These are phyloP conservation scores for Torulaspora quercuum DNA, from an alignment of 805 yeast genomes.

Conservation along the genomic window DNA sequence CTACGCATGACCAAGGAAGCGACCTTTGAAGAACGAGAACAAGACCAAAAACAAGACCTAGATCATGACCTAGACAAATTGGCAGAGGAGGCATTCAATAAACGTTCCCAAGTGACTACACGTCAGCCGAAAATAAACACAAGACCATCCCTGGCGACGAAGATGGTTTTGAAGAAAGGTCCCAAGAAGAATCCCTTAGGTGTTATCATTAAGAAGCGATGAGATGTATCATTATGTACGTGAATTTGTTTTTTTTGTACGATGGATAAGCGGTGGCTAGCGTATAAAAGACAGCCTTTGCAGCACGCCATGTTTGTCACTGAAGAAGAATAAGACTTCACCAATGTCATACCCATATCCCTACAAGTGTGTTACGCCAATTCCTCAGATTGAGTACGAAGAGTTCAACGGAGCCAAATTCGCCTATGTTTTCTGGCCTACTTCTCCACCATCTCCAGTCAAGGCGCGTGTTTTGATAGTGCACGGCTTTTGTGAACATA, in stretches of 20 bases:
- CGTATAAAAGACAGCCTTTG: too few species aligned
- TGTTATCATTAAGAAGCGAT: constrained; percentile 18
- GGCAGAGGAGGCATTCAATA: constrained; percentile 41
- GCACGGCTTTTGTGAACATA: constrained; percentile 70
- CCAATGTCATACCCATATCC: constrained; percentile 24
- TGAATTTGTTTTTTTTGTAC: too few species aligned
- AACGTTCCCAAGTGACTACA: background rate
- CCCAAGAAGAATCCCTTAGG: constrained; percentile 24
- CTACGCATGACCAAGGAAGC: constrained; percentile 6
- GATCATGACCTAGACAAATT: constrained; percentile 14
- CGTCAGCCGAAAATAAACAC: background rate
- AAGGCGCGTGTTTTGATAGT: constrained; percentile 54
- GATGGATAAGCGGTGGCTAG: too few species aligned
- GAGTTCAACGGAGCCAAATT: constrained; percentile 31
- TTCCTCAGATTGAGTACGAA: constrained; percentile 26
- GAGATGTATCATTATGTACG: background rate
- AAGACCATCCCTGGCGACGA: background rate
- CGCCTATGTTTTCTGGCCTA: constrained; percentile 32
- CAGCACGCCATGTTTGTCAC: constrained; percentile 1
- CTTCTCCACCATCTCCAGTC: constrained; percentile 3
- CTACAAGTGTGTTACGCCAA: constrained; percentile 21
- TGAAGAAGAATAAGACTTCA: background rate
- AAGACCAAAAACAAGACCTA: constrained; percentile 1
- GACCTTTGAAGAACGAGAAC: too few species aligned
- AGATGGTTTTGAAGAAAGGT: constrained; percentile 11